Evolutionary conservation across 805 yeast genomes (phyloP).

Genomic region (Komagataella pseudopastoris): DNA sequence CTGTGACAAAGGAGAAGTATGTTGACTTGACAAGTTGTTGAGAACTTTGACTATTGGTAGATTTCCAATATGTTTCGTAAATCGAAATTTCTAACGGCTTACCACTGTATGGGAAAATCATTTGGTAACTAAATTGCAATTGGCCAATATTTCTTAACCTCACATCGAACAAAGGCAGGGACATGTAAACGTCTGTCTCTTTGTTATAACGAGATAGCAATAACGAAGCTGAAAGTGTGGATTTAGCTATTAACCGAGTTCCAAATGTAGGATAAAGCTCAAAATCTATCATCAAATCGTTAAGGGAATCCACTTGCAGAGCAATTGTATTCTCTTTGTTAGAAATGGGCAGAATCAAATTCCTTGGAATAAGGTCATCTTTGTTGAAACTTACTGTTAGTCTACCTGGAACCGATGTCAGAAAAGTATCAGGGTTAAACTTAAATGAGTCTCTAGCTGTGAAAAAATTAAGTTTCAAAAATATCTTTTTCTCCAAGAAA

Average conservation of each 20-base stretch:
- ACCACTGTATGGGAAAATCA: conserved; percentile 84
- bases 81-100: conserved; percentile 75
- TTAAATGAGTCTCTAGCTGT: conserved; percentile 29
- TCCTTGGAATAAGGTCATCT: conserved; percentile 80
- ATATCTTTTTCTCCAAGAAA: conserved; percentile 79
- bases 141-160: conserved; percentile 76
- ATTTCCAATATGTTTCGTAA: conserved; percentile 95
- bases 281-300: conserved; percentile 65
- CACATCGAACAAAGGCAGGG: conserved; percentile 69
- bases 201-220: conserved; percentile 17
- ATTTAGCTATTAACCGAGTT: conserved; percentile 78
- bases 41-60: conserved; percentile 41
- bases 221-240: conserved; percentile 58
- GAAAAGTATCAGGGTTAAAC: conserved; percentile 28
- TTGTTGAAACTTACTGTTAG: conserved; percentile 67
- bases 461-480: conserved; percentile 64
- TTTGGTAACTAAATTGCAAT: conserved; percentile 60
- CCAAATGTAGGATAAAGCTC: conserved; percentile 94
- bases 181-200: conserved; percentile 24
- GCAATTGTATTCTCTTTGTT: conserved; percentile 53
- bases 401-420: conserved; percentile 57
- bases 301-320: conserved; percentile 72
- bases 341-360: conserved; percentile 64
- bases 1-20: conserved; percentile 66
- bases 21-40: conserved; percentile 11